Percentiles rank a stretch among this genome's conserved stretches.
Evolutionary conservation across 1,284 basidiomycete genomes (phyloP).

Genomic region (Cystobasidium sp.): DNA sequence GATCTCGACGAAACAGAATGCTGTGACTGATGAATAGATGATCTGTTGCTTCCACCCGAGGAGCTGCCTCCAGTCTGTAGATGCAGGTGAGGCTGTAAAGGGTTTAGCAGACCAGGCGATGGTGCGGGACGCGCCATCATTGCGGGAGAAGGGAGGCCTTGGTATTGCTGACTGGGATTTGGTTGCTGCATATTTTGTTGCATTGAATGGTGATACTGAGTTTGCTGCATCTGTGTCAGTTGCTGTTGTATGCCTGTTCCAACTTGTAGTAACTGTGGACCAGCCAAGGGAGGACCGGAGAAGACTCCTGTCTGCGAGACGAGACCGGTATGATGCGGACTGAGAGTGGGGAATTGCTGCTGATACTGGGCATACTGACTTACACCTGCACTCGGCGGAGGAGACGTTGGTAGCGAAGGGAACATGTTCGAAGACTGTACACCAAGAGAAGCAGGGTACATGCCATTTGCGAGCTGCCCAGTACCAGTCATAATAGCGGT

Average conservation of each 20-base stretch:
- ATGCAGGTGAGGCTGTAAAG: not conserved
- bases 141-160: not conserved
- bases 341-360: not conserved
- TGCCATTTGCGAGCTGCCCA: not conserved
- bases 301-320: not conserved
- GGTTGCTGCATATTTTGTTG: not conserved
- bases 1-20: too few relatives aligned
- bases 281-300: not conserved
- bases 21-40: too few relatives aligned
- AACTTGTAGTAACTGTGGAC: not conserved
- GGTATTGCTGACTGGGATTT: constrained; percentile 8
- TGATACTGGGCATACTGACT: not conserved
- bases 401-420: not conserved
- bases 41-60: too few relatives aligned
- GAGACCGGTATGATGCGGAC: not conserved
- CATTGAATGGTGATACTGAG: not conserved
- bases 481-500: too few relatives aligned
- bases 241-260: not conserved
- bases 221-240: constrained; percentile 7
- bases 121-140: too few relatives aligned
- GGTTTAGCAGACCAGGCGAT: too few relatives aligned
- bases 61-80: too few relatives aligned
- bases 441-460: not conserved
- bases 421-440: not conserved
- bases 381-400: not conserved